Base-by-base conservation (phyloP, 176 grass and related monocot species). In the Tillandsia fasciculata region DNA sequence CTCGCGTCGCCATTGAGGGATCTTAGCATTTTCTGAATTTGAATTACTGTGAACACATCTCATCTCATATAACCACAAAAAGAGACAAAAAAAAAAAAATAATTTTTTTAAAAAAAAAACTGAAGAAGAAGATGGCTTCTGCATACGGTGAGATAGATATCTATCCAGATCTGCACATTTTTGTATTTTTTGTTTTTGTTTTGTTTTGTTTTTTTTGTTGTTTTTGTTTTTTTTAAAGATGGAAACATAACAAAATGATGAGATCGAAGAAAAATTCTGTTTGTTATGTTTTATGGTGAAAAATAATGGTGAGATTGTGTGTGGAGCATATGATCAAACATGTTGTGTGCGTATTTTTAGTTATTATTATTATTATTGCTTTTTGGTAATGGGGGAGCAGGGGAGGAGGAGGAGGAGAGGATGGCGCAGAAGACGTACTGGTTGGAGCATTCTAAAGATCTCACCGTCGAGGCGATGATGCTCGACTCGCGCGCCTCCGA, bases 381-480 rank as follows among this genome's bases (percentile, higher is more conserved):
- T 58, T 63, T 13, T 69, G 24, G 56, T 82, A 52, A 66, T 80
- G 75, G 73, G 50, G 49, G 11, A 48, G 23, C 69, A 77, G 67
- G 29, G n/a, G n/a, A n/a, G n/a, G n/a, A n/a, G 67, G 64, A 65
- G 5, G 80, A 87, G 49, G 93, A 97, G 87, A 87, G 93, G 73
- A 54, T 74, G 20, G 86, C 71, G 66, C 93, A 97, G 78, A 97
- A 92, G 82, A 87, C n/a, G 10, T 97, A 90, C 83, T 97, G 93
- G 93, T 84, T 87, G 74, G 93, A 97, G 77, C 86, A 97, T 69
- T 97, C 93, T 69, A 87, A 54, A 86, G 80, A 90, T 64, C 93
- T 97, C 71, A 97, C 86, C 23, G 84, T 97, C 56, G 93, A 97
- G 89, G 89, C 93, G 65, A 97, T 96, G 93, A 96, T 96, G 93